Evolutionary conservation across 1,284 basidiomycete species (phyloP).

Genomic region (Meira nashicola): DNA sequence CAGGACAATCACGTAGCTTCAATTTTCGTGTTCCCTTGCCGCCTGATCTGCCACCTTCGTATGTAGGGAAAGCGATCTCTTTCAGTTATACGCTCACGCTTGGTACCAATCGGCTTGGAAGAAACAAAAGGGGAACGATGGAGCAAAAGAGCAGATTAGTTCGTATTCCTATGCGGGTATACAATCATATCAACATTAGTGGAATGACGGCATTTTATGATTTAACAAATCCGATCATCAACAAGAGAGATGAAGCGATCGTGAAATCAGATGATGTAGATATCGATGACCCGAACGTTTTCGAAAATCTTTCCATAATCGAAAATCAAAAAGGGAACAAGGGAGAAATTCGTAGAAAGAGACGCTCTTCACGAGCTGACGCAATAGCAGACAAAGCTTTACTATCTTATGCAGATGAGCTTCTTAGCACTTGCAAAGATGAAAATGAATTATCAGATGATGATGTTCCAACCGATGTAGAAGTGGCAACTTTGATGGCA

Average conservation of each 20-base stretch:
- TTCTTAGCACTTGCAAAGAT: conserved; percentile 9
- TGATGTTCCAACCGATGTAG: conserved; percentile 16
- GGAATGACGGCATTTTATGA: conserved; percentile 55
- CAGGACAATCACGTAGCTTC: conserved; percentile 69
- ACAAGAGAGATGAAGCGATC: conserved; percentile 47
- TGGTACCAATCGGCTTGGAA: conserved; percentile 66
- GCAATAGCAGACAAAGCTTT: neutral
- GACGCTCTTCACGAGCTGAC: neutral
- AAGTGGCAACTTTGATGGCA: conserved; percentile 4
- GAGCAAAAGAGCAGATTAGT: conserved; percentile 68
- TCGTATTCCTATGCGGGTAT: conserved; percentile 79
- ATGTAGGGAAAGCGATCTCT: conserved; percentile 71
- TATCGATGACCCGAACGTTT: neutral
- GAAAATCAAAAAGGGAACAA: conserved; percentile 11
- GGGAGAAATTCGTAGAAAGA: neutral
- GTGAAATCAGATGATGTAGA: conserved; percentile 16
- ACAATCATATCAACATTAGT: conserved; percentile 65
- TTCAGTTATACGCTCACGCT: conserved; percentile 85
- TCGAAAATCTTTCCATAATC: neutral
- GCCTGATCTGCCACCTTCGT: conserved; percentile 78
- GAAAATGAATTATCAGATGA: conserved; percentile 4
- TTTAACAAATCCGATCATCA: conserved; percentile 54
- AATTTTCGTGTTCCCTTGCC: conserved; percentile 53
- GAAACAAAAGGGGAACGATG: conserved; percentile 1
- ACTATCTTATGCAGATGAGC: neutral